Evolutionary conservation across 2,329 filamentous ascomycete species (phyloP), one percentile per base, ranked within the genome.

Genomic region (Hirsutella minnesotensis): DNA sequence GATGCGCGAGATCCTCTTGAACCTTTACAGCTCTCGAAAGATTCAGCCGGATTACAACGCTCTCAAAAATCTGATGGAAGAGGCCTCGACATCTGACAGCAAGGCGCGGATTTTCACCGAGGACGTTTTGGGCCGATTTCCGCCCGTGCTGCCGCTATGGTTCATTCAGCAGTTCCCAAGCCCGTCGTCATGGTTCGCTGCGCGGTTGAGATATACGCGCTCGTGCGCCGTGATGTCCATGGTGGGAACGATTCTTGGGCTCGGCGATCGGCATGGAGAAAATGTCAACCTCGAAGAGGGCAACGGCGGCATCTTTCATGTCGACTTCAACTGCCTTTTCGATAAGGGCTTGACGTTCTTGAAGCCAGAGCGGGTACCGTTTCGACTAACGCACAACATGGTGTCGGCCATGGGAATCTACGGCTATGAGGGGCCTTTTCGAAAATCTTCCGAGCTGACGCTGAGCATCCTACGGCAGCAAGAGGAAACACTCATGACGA

Each of bases 171-270:
- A 88, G 53, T 99, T 95, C 57, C 88, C 92, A 0, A 88, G 94
- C 56, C 89, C 94, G 4, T 86, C 86, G 12, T 74, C 82, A 1
- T 99, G 92, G 92, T 94, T 98, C 61, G 76, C 80, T 3, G 89
- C 90, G 9, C 79, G 92, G 8, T 72, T 96, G 37, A 78, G 81
- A 38, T 99, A 96, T 64, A 94, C 92, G 2, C 79, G 92, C 4
- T 94, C 92, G 1, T 90, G 86, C 55, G 92, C 94, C 10, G 92
- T 98, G 51, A 98, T 98, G 89, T 95, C 88, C n/a, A 98, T 99
- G 77, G 87, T 95, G 4, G 92, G 92, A 40, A 94, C 94, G 44
- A 89, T 96, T 39, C 75, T 99, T 4, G 92, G 84, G 0, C 72
- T 99, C 1, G 92, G 92, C 33, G 92, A 99, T 63, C 81, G 92